Evolutionary conservation across 495 filamentous ascomycete genomes (phyloP).

Genomic region (Bacidia rubella): DNA sequence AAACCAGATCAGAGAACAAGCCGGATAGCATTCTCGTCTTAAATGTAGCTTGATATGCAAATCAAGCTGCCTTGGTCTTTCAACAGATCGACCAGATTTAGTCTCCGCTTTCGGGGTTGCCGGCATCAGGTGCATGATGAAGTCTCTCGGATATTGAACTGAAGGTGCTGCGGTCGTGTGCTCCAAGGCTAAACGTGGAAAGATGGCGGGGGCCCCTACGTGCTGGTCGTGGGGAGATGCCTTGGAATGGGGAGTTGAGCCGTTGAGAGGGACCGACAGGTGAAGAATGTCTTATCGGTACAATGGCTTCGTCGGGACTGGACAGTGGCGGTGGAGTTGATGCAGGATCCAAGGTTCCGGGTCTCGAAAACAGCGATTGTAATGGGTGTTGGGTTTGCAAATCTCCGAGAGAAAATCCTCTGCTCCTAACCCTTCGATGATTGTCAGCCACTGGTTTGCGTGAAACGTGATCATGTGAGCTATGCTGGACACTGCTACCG

Average conservation of each 20-base stretch:
- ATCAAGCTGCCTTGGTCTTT: too few relatives aligned
- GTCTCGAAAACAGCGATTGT: slow-evolving; percentile 30
- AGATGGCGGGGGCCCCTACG: slow-evolving; percentile 13
- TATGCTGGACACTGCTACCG: slow-evolving; percentile 31
- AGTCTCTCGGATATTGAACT: slow-evolving; percentile 1
- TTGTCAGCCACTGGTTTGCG: slow-evolving; percentile 33
- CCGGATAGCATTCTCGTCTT: too few relatives aligned
- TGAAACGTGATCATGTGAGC: slow-evolving; percentile 36
- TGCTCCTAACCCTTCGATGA: slow-evolving; percentile 36
- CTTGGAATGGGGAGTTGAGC: slow-evolving; percentile 39
- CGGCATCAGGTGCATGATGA: background rate
- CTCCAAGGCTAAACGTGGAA: slow-evolving; percentile 15
- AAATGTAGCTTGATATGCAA: too few relatives aligned
- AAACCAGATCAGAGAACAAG: too few relatives aligned
- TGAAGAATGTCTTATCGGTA: background rate
- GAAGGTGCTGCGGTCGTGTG: slow-evolving; percentile 5
- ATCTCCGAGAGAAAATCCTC: slow-evolving; percentile 36
- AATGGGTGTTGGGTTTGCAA: slow-evolving; percentile 26
- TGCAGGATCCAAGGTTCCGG: background rate
- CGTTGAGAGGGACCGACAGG: slow-evolving; percentile 31
- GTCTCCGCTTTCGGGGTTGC: background rate
- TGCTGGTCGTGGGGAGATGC: slow-evolving; percentile 11
- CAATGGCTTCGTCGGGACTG: background rate
- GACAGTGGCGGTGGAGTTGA: background rate
- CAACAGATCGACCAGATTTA: too few relatives aligned